Conservation (phyloP, 2,329 filamentous ascomycete genomes). For the Cercospora janseana region DNA sequence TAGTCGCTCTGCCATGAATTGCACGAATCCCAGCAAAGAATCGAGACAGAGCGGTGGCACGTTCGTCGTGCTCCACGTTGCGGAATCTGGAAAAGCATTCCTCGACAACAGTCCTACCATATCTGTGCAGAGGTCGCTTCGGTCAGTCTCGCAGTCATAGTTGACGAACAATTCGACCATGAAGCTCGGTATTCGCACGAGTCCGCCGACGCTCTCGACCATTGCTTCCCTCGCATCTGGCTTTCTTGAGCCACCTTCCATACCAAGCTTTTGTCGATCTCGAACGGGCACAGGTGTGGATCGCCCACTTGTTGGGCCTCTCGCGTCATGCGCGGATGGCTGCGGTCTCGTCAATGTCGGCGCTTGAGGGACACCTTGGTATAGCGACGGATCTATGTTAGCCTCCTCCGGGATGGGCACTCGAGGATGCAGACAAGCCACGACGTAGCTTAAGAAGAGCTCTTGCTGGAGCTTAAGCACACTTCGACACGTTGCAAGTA, state of each 20-base stretch:
- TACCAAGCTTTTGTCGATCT: conserved; percentile 84
- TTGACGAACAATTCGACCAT: conserved; percentile 96
- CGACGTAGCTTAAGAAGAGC: conserved; percentile 88
- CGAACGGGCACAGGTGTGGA: conserved; percentile 88
- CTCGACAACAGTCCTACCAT: conserved; percentile 88
- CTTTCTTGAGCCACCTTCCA: conserved; percentile 88
- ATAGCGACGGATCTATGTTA: conserved; percentile 85
- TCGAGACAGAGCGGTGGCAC: conserved; percentile 93
- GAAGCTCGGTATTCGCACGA: conserved; percentile 89
- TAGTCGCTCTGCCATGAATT: conserved; percentile 84
- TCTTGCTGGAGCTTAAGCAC: conserved; percentile 96
- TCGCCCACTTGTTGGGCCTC: conserved; percentile 70
- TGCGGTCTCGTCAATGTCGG: conserved; percentile 79
- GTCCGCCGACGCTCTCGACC: conserved; percentile 91
- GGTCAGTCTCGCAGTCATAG: conserved; percentile 92
- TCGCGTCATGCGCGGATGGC: conserved; percentile 44
- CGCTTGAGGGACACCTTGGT: conserved; percentile 87
- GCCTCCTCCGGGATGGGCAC: conserved; percentile 89
- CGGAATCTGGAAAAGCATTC: conserved; percentile 94
- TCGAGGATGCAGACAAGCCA: conserved; percentile 89
- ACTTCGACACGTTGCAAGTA: conserved; percentile 83
- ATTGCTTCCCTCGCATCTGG: conserved; percentile 96
- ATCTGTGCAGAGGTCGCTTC: conserved; percentile 89
- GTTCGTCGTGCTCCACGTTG: conserved; percentile 98
- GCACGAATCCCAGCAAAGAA: conserved; percentile 83